Evolutionary conservation across 1,284 basidiomycete species (phyloP).

Genomic region (Apiotrichum mycotoxinovorans): DNA sequence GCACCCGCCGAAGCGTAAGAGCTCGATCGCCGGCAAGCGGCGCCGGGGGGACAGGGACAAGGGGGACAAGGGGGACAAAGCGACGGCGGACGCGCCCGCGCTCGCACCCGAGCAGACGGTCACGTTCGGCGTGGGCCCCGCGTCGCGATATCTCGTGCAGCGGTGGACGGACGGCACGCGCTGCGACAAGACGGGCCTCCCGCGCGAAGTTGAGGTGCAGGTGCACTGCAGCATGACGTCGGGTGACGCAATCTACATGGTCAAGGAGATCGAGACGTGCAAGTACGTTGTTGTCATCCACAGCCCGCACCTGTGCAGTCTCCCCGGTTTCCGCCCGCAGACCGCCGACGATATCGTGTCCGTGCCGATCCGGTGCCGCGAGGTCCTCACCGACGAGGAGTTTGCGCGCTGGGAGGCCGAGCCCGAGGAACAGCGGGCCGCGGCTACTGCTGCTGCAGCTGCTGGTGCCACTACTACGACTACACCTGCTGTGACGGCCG

Average conservation of each 20-base stretch:
- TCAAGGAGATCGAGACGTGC: conserved; percentile 84
- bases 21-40: not conserved
- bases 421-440: not conserved
- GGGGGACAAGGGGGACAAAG: not conserved
- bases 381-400: conserved; percentile 41
- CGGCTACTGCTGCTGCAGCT: not conserved
- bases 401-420: conserved; percentile 25
- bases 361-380: conserved; percentile 43
- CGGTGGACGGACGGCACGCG: conserved; percentile 80
- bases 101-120: conserved; percentile 24
- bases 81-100: not conserved
- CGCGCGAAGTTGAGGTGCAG: conserved; percentile 88
- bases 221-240: conserved; percentile 93
- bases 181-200: conserved; percentile 83
- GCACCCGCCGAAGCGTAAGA: conserved; percentile 4
- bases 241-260: conserved; percentile 69
- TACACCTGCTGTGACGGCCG: too few species aligned
- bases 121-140: conserved; percentile 29
- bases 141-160: conserved; percentile 80
- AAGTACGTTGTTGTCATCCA: conserved; percentile 88
- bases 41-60: too few species aligned
- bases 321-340: conserved; percentile 80
- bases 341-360: conserved; percentile 33
- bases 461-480: too few species aligned
- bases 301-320: conserved; percentile 82